Evolutionary conservation across 179 eudicot species (phyloP), one percentile per base, ranked within the genome.

Genomic region (Gypsophila paniculata): DNA sequence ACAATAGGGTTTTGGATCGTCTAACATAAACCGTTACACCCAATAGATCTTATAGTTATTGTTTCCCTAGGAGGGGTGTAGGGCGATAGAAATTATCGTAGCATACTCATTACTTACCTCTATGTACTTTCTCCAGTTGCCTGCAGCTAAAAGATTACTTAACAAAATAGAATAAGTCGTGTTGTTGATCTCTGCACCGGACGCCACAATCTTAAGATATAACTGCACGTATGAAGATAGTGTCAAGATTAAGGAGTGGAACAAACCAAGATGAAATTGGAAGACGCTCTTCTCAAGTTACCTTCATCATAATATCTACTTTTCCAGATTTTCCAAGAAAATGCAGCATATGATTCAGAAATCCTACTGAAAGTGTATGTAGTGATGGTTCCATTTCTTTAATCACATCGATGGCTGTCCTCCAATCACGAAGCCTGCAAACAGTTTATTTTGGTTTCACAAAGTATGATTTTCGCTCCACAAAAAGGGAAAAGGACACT

Each of bases 241-340:
- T 21, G n/a, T 51, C 6, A 51, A 51, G 61, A 38, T 34, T 36
- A 17, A 74, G 67, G 70, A 39, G 36, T 8, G 52, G 21, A 0
- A 48, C 13, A 42, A 42, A 19, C 36, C 18, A 32, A 13, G 61
- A 46, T 66, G 34, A 52, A 72, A 36, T 44, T 26, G 61, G 42
- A 64, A 69, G 61, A 25, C 23, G 6, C 52, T 13, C 48, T 23
- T n/a, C 29, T 61, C 70, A 48, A 46, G 17, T 69, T 82, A 95
- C 99, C 99, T 89, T 95, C 90, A 95, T 88, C 97, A 90, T 92
- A 73, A 73, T 82, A 77, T 93, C 97, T 29, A 76, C 77, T 75
- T 87, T 95, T 79, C 99, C 99, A 72, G 82, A 76, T 81, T 87
- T 92, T 71, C 99, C 99, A 73, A 92, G 80, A 71, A 85, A 82